phyloP scores from a whole-genome alignment of 2,329 filamentous ascomycete species.

The Apiospora rasikravindrae region DNA sequence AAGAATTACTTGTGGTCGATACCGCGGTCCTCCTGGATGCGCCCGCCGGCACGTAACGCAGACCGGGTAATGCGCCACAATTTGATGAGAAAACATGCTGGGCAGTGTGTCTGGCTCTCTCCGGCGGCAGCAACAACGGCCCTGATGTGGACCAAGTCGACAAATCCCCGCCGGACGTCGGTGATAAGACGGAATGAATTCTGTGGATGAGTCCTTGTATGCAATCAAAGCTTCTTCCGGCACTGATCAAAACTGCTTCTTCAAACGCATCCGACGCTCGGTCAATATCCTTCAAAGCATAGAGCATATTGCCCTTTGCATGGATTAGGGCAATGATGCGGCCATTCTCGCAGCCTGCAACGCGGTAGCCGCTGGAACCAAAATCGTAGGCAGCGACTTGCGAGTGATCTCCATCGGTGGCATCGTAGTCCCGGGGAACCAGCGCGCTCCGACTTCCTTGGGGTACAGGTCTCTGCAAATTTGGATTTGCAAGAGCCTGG shows the following conservation, averaged over 20 bases:
- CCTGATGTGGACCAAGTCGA: constrained; percentile 41
- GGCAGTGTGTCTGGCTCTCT: constrained; percentile 82
- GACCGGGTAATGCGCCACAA: constrained; percentile 78
- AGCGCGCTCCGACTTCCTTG: background rate
- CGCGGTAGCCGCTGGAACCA: constrained; percentile 81
- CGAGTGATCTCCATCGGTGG: constrained; percentile 1
- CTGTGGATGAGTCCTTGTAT: constrained; percentile 80
- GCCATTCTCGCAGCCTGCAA: constrained; percentile 87
- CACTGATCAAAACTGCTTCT: constrained; percentile 88
- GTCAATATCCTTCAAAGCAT: constrained; percentile 81
- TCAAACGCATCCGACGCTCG: constrained; percentile 89
- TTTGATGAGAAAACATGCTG: constrained; percentile 78
- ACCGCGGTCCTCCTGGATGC: constrained; percentile 79
- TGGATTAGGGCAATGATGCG: constrained; percentile 92
- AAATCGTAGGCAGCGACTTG: constrained; percentile 51
- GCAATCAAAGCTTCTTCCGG: constrained; percentile 71
- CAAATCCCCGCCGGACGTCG: constrained; percentile 33
- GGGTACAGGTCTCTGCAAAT: background rate
- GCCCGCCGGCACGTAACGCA: constrained; percentile 73
- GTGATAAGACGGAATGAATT: constrained; percentile 73
- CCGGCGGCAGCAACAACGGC: constrained; percentile 81
- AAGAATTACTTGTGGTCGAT: constrained; percentile 92
- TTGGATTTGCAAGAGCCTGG: background rate
- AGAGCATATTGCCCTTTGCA: constrained; percentile 98
- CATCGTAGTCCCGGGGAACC: background rate